These are phyloP conservation scores for Ambrosiella cleistominuta DNA, from an alignment of 2,329 filamentous ascomycete species.

Conservation along the genomic window DNA sequence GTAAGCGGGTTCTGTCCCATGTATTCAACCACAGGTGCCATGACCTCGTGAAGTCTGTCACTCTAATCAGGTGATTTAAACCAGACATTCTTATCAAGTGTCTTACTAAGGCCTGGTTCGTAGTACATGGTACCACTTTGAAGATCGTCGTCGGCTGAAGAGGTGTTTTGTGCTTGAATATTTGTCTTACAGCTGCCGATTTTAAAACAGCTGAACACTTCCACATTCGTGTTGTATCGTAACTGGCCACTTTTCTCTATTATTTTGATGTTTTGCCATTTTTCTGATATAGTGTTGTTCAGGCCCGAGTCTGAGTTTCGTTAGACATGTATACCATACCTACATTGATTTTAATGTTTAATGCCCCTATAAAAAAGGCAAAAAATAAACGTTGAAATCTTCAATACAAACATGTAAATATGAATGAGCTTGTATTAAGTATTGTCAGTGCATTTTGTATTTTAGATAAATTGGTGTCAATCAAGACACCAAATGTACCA, in stretches of 20 bases:
- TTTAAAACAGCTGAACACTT: no score
- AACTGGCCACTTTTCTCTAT: no score
- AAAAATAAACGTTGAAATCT: slow-evolving; percentile 25
- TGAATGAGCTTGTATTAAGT: neutral
- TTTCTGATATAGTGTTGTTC: no score
- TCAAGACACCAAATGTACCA: neutral
- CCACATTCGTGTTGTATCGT: no score
- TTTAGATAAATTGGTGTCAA: no score
- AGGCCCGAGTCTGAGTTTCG: no score
- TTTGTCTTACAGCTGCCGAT: neutral
- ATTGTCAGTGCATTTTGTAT: no score
- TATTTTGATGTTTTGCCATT: no score
- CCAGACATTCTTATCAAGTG: neutral
- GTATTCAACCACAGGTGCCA: neutral
- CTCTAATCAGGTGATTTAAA: neutral
- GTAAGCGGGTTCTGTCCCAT: slow-evolving; percentile 17
- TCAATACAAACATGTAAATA: slow-evolving; percentile 17
- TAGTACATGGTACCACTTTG: neutral
- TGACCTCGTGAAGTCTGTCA: neutral
- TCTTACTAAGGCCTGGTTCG: no score
- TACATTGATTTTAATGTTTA: neutral
- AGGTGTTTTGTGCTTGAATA: neutral
- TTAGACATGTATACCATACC: neutral
- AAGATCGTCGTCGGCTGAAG: neutral
- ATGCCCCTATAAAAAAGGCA: neutral